Evolutionary conservation across 768 basidiomycete genomes (phyloP).

Genomic region (Termitomyces sp.): DNA sequence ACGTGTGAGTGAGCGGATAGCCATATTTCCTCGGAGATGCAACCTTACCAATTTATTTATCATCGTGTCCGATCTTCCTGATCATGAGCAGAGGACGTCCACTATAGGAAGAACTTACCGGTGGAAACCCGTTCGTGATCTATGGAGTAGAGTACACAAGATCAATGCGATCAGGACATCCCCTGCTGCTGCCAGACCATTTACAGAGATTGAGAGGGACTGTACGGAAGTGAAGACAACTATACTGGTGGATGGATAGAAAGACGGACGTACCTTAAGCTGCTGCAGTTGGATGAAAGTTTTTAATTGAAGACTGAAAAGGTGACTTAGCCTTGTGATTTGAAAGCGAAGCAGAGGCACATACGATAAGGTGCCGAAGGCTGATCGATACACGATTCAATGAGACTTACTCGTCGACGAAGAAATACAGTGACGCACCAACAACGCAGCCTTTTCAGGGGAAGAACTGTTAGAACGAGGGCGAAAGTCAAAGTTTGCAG

Average conservation of each 20-base stretch:
- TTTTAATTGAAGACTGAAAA: constrained; percentile 23
- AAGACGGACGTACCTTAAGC: constrained; percentile 27
- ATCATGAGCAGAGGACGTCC: neutral
- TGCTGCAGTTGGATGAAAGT: constrained; percentile 28
- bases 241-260: neutral
- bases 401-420: neutral
- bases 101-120: constrained; percentile 21
- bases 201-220: constrained; percentile 38
- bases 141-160: constrained; percentile 36
- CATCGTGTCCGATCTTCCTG: constrained; percentile 38
- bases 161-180: constrained; percentile 42
- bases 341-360: constrained; percentile 6
- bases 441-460: constrained; percentile 21
- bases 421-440: constrained; percentile 19
- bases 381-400: constrained; percentile 16
- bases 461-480: neutral
- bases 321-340: neutral
- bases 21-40: neutral
- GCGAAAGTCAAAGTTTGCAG: neutral
- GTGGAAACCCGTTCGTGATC: constrained; percentile 44
- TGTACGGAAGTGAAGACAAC: constrained; percentile 9
- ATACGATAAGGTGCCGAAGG: constrained; percentile 30
- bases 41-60: constrained; percentile 36
- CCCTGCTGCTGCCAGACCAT: constrained; percentile 38
- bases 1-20: neutral